phyloP scores from a whole-genome alignment of 768 basidiomycete genomes.

The Trichaptum fuscoviolaceum region DNA sequence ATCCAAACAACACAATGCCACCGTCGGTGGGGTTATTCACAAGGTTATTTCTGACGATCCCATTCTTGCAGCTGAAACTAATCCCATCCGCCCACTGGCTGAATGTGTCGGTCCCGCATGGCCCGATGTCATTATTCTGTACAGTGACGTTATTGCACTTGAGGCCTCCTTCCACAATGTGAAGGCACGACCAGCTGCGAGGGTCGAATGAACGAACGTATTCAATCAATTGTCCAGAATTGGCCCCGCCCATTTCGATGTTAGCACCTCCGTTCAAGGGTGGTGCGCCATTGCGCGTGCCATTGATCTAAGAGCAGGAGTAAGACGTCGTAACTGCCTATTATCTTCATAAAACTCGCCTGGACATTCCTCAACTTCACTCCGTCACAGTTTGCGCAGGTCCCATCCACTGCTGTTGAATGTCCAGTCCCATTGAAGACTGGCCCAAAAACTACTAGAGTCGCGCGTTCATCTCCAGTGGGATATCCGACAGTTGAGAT shows the following conservation, averaged over 20 bases:
- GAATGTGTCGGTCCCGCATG: conserved; percentile 59
- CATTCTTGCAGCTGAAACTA: conserved; percentile 62
- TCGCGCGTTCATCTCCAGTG: conserved; percentile 58
- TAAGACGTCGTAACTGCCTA: not conserved
- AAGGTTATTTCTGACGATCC: conserved; percentile 61
- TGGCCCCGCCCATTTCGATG: conserved; percentile 81
- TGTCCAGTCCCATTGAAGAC: conserved; percentile 59
- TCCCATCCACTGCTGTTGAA: conserved; percentile 67
- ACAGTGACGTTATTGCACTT: conserved; percentile 59
- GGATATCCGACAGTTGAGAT: conserved; percentile 80
- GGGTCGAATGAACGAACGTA: conserved; percentile 73
- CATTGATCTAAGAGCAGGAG: conserved; percentile 52
- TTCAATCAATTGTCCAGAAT: conserved; percentile 68
- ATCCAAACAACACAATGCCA: conserved; percentile 72
- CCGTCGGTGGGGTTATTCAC: conserved; percentile 73
- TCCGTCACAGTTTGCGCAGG: conserved; percentile 52
- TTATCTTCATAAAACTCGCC: conserved; percentile 29
- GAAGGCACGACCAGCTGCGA: conserved; percentile 79
- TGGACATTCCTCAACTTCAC: conserved; percentile 69
- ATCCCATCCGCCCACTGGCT: conserved; percentile 83
- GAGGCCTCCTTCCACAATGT: conserved; percentile 64
- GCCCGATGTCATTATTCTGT: conserved; percentile 81
- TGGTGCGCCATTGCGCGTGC: conserved; percentile 51
- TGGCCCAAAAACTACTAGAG: conserved; percentile 62
- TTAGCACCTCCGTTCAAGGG: conserved; percentile 63